phyloP scores from a whole-genome alignment of 352 stramenopile species.

The Globisporangium abappressorium region DNA sequence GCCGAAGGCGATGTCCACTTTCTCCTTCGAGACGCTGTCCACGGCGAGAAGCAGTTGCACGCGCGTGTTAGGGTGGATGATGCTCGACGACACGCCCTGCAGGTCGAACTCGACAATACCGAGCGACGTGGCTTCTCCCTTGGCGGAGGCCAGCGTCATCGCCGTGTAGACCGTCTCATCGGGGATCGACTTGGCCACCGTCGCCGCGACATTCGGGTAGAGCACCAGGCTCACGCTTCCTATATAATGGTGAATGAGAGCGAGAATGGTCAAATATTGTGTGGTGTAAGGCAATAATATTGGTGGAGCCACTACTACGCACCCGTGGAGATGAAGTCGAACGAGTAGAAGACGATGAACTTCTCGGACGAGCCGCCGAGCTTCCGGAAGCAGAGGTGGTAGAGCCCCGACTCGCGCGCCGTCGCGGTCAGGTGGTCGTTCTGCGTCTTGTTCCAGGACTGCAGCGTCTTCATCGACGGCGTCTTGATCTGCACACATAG shows the following conservation, averaged over 20 bases:
- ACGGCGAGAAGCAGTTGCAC: conserved; percentile 73
- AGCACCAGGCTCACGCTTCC: conserved; percentile 50
- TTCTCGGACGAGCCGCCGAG: conserved; percentile 49
- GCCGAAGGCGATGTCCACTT: conserved; percentile 51
- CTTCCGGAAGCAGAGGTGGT: conserved; percentile 77
- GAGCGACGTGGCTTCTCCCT: conserved; percentile 47
- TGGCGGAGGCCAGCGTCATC: conserved; percentile 48
- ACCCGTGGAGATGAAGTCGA: conserved; percentile 76
- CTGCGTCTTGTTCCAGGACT: conserved; percentile 61
- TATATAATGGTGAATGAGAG: not conserved
- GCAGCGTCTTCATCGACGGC: conserved; percentile 43
- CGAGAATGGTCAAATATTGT: not conserved
- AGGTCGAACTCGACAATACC: conserved; percentile 74
- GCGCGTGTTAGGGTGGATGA: conserved; percentile 61
- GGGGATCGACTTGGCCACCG: conserved; percentile 43
- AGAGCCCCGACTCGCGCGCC: conserved; percentile 75
- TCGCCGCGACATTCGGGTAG: conserved; percentile 60
- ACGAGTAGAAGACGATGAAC: conserved; percentile 73
- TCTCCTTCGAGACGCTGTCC: conserved; percentile 42
- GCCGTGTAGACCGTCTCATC: conserved; percentile 49
- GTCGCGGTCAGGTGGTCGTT: conserved; percentile 46
- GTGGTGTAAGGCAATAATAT: not conserved
- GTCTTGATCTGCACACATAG: conserved; percentile 39
- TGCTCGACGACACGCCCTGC: conserved; percentile 53
- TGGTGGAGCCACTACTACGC: not conserved